A percentile compares a stretch with the other conserved stretches of the same genome.
These are phyloP conservation scores for Lodderomyces parapsilosis DNA, from an alignment of 1,139 yeast genomes.

Conservation along the genomic window DNA sequence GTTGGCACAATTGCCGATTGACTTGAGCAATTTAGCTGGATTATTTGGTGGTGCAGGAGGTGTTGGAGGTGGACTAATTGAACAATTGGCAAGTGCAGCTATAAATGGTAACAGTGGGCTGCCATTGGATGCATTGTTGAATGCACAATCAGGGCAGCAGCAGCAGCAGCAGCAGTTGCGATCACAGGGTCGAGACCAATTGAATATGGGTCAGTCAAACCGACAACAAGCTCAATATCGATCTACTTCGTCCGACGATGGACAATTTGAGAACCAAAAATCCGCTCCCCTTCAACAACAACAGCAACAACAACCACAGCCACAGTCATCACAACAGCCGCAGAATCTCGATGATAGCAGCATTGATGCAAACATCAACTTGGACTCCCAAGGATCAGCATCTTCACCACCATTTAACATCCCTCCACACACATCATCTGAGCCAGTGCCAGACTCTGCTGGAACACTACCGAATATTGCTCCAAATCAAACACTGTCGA, in stretches of 20 bases:
- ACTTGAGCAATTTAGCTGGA: constrained; percentile 36
- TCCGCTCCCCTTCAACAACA: background rate
- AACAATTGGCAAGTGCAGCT: constrained; percentile 1
- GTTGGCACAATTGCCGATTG: constrained; percentile 46
- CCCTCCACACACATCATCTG: background rate
- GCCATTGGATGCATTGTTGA: background rate
- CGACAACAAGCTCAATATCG: background rate
- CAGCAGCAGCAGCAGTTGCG: background rate
- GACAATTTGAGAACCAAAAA: constrained; percentile 1
- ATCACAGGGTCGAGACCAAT: background rate
- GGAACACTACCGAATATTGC: constrained; percentile 25
- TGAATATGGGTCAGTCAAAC: background rate
- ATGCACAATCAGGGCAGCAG: background rate
- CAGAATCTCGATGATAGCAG: background rate
- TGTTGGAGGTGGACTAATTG: constrained; percentile 2
- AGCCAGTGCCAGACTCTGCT: background rate
- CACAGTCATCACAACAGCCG: background rate
- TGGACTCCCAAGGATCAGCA: background rate
- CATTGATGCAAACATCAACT: background rate
- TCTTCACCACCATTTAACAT: constrained; percentile 1
- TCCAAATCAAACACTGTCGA: constrained; percentile 21
- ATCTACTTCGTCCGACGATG: background rate
- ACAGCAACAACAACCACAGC: constrained; percentile 1
- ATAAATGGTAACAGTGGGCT: background rate
- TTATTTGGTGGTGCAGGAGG: constrained; percentile 20